Evolutionary conservation across 768 basidiomycete genomes (phyloP).

Genomic region (Fomitopsis pulvina): DNA sequence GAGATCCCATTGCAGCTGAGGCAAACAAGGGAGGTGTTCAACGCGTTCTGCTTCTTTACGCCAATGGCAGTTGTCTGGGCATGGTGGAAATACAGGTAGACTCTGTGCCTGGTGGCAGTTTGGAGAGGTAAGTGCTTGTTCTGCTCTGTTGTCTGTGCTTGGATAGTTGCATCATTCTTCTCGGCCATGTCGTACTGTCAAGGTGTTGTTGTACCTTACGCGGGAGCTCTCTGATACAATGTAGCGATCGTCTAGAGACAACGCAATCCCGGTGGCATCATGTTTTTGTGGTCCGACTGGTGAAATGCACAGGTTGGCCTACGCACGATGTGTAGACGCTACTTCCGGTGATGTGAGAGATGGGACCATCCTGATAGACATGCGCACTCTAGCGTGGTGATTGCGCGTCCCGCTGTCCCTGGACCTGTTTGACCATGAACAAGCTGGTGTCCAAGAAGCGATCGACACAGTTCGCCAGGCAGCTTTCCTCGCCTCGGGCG

Average conservation of each 20-base stretch:
- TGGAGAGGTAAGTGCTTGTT: neutral
- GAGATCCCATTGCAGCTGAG: conserved; percentile 58
- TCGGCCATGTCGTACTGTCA: neutral
- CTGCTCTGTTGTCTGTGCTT: neutral
- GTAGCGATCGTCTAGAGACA: neutral
- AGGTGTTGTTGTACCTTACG: neutral
- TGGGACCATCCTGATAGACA: neutral
- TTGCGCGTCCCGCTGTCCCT: conserved; percentile 31
- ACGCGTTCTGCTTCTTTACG: conserved; percentile 67
- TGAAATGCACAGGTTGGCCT: too few species aligned
- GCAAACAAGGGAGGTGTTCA: conserved; percentile 45
- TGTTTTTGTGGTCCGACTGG: too few species aligned
- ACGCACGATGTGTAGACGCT: neutral
- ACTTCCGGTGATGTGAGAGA: neutral
- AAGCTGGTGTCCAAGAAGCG: conserved; percentile 85
- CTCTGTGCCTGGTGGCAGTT: neutral
- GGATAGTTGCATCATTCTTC: neutral
- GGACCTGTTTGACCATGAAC: conserved; percentile 68
- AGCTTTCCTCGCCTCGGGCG: conserved; percentile 71
- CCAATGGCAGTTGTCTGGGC: conserved; percentile 31
- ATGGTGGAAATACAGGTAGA: conserved; percentile 16
- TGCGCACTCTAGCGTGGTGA: neutral
- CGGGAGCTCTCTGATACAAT: neutral
- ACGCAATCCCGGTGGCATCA: neutral
- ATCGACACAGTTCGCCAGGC: conserved; percentile 86